Evolutionary conservation across 2,329 filamentous ascomycete genomes (phyloP), one percentile per base, ranked within the genome.

Genomic region (Fusarium drepaniforme): DNA sequence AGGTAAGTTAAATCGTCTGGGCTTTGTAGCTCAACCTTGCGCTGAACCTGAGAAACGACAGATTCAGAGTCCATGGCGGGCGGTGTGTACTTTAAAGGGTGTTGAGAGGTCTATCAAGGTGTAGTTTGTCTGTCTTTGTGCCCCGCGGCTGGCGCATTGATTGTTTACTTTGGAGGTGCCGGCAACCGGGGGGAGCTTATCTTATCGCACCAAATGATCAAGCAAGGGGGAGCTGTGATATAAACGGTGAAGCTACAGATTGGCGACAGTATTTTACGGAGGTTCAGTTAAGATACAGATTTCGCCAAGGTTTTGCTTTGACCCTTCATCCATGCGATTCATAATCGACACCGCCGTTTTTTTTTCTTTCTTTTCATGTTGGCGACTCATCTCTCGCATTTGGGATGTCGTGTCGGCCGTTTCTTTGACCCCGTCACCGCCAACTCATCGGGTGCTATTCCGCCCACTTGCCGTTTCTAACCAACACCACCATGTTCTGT

Each of bases 1-100:
- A 96, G 89, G 83, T 92, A 94, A 66, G 88, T 84, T 38, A 96
- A 88, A 83, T 96, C 94, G 59, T 93, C 90, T 49, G 91, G 90
- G n/a, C 90, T 89, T 84, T 96, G 93, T 62, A 96, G 90, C 84
- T 96, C 94, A 82, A 96, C 93, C 84, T 92, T 93, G 81, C 94
- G 92, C 83, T 95, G 91, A 75, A 83, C 82, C 42, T 85, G 81
- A 11, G 82, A 79, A 67, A 81, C 77, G 67, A 80, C 73, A 13
- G 80, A 82, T 64, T 83, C 81, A 38, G 81, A 78, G 72, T 82
- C 81, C 83, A 85, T 85, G 71, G 57, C 37, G 46, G 49, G 49
- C 18, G 28, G 11, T 25, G 4, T 30, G 25, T 53, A 7, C 12
- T 30, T 21, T 33, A 46, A 56, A 33, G 28, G 28, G 28, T 11